Conservation (phyloP, 768 basidiomycete genomes). For the Suillus hirtellus region DNA sequence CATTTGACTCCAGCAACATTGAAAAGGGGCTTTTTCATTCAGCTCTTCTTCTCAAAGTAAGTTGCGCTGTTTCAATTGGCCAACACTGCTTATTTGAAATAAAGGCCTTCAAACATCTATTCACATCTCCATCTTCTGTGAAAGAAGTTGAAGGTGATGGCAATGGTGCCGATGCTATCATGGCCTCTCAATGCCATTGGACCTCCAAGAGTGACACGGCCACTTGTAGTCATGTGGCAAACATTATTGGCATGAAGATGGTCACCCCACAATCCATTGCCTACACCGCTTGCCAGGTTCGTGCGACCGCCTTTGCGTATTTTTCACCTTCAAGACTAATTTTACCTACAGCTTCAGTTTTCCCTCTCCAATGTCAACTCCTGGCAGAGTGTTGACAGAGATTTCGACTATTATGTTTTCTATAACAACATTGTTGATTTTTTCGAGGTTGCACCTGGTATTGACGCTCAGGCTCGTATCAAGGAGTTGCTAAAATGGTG, state of each 20-base stretch:
- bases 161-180: neutral
- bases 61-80: neutral
- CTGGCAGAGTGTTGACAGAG: neutral
- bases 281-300: slow-evolving; percentile 24
- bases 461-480: neutral
- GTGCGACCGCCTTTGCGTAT: neutral
- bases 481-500: slow-evolving; percentile 4
- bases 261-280: slow-evolving; percentile 20
- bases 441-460: slow-evolving; percentile 23
- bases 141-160: neutral
- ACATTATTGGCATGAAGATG: slow-evolving; percentile 10
- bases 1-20: slow-evolving; percentile 11
- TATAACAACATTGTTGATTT: neutral
- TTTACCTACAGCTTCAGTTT: neutral
- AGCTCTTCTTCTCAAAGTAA: slow-evolving; percentile 16
- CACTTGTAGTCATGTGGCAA: neutral
- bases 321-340: neutral
- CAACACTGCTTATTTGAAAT: neutral
- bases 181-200: neutral
- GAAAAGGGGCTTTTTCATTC: slow-evolving; percentile 19
- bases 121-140: slow-evolving; percentile 14
- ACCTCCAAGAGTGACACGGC: neutral
- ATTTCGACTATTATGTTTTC: slow-evolving; percentile 16
- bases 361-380: neutral
- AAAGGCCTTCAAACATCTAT: slow-evolving; percentile 13